Evolutionary conservation across 768 basidiomycete genomes (phyloP).

Genomic region (Tulasnella sp.): DNA sequence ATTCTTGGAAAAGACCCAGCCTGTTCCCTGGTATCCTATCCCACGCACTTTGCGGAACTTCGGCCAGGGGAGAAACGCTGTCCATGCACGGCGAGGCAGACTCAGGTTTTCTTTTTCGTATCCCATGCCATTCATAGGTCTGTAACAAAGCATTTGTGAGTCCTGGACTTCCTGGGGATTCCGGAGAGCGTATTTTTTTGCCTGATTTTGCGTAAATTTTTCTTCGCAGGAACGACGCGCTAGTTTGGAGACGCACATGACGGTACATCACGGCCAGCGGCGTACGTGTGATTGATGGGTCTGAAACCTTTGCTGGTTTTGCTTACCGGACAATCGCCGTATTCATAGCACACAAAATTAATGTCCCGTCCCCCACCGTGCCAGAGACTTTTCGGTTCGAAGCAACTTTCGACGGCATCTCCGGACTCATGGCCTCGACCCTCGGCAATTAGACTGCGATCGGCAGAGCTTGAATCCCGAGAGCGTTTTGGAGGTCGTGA

Average conservation of each 20-base stretch:
- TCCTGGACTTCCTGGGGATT: not conserved
- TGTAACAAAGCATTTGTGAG: constrained; percentile 17
- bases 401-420: constrained; percentile 23
- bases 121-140: not conserved
- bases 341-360: not conserved
- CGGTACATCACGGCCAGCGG: constrained; percentile 50
- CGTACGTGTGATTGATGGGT: constrained; percentile 40
- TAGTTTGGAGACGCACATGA: constrained; percentile 56
- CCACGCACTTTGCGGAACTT: not conserved
- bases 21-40: not conserved
- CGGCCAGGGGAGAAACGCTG: not conserved
- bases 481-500: not conserved
- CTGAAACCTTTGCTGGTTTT: not conserved
- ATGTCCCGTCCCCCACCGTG: constrained; percentile 2
- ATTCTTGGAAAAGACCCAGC: no score
- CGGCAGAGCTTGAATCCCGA: not conserved
- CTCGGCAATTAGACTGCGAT: not conserved
- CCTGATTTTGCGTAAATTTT: not conserved
- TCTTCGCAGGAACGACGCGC: constrained; percentile 46
- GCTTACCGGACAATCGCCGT: not conserved
- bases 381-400: constrained; percentile 11
- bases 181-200: not conserved
- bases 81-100: not conserved
- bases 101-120: not conserved
- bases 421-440: constrained; percentile 7